Evolutionary conservation across 2,329 filamentous ascomycete species (phyloP), one percentile per base, ranked within the genome.

Genomic region (Colletotrichum viniferum): DNA sequence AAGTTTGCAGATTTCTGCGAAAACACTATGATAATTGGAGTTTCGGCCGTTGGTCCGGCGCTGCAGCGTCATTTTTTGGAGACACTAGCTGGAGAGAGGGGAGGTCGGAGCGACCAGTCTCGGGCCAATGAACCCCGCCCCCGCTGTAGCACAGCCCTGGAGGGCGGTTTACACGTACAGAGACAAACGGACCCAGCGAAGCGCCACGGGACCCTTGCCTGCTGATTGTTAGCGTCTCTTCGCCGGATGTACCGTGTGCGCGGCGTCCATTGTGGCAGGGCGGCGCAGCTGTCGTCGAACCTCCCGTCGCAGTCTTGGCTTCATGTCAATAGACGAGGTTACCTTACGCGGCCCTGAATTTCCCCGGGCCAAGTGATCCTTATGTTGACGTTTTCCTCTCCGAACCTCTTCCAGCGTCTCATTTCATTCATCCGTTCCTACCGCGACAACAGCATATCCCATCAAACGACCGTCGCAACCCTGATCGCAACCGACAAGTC

Each of bases 271-370:
- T 52, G n/a, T 24, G 71, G 21, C 10, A 24, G 65, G 12, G 65
- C 65, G 56, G 36, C 55, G 34, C 34, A 60, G 38, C 36, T 52
- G 66, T 61, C 30, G 63, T 68, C 48, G 62, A 68, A 63, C 62
- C 30, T 75, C 55, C 52, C 32, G 55, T 69, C 69, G 69, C 56
- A 56, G 73, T 75, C 69, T 75, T 75, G 73, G 73, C 73, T 60
- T 75, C 73, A 75, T 69, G 18, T 69, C 48, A 63, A 69, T 73
- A 63, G 69, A 75, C 63, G 63, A 68, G 73, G 69, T 64, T 73
- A 63, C 69, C 73, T 73, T 63, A 68, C 34, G 69, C 73, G 69
- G 73, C 69, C 56, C 69, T 67, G 69, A 58, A 38, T 72, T 72
- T 58, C 58, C 56, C 69, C 73, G 62, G 69, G 63, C 48, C 43